Percentiles rank a stretch among this genome's conserved stretches.
These are phyloP conservation scores for Lenwebbia sp. DNA, from an alignment of 345 rosid species.

Conservation along the genomic window DNA sequence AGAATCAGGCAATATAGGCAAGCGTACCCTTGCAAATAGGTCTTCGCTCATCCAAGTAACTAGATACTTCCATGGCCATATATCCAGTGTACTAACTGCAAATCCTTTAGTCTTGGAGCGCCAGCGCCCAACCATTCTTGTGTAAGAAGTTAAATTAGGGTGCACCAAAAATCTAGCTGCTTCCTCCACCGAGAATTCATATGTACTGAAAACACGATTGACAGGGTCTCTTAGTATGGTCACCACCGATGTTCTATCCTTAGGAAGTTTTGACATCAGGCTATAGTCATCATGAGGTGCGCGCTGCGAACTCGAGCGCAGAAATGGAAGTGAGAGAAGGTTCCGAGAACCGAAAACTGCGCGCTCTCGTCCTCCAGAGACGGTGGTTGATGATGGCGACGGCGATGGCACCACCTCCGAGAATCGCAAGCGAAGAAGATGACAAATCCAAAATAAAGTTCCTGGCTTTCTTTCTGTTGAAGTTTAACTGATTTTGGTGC, in stretches of 20 bases:
- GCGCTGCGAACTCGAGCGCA: background rate
- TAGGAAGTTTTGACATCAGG: slow-evolving; percentile 74
- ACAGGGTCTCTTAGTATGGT: slow-evolving; percentile 87
- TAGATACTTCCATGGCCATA: slow-evolving; percentile 98
- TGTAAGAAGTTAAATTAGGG: slow-evolving; percentile 78
- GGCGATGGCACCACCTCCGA: background rate
- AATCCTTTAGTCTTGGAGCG: slow-evolving; percentile 37
- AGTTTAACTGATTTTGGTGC: background rate
- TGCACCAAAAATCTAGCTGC: slow-evolving; percentile 95
- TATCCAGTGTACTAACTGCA: slow-evolving; percentile 72
- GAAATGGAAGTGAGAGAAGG: too few species aligned
- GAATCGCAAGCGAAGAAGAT: background rate
- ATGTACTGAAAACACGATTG: slow-evolving; percentile 81
- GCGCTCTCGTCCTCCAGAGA: background rate
- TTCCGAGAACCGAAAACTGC: background rate
- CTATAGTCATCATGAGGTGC: slow-evolving; percentile 89
- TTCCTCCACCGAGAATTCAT: slow-evolving; percentile 90
- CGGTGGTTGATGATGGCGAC: background rate
- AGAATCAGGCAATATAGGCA: background rate
- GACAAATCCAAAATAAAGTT: background rate
- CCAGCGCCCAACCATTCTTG: slow-evolving; percentile 49
- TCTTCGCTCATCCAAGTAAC: slow-evolving; percentile 99
- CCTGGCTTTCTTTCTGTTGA: background rate
- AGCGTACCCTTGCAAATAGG: slow-evolving; percentile 75
- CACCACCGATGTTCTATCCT: slow-evolving; percentile 71